Percentiles rank a stretch among this genome's conserved stretches.
phyloP scores from a whole-genome alignment of 805 yeast genomes.

The Torulaspora quercuum region DNA sequence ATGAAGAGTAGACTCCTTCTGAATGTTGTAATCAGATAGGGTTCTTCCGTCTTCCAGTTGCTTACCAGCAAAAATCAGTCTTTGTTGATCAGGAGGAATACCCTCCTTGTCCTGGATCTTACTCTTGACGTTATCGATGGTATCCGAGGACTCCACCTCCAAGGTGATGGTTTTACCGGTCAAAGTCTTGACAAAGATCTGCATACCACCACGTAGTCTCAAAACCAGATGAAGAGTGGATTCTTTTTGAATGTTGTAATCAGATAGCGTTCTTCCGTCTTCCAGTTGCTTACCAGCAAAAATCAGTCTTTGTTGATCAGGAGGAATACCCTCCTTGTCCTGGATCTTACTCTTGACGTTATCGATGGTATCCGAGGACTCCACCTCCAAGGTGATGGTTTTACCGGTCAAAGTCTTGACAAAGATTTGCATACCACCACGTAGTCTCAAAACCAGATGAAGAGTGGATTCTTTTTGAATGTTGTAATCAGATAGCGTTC shows the following conservation, averaged over 20 bases:
- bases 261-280: constrained; percentile 92
- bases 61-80: constrained; percentile 93
- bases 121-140: constrained; percentile 91
- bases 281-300: constrained; percentile 96
- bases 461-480: constrained; percentile 66
- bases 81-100: constrained; percentile 95
- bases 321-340: constrained; percentile 96
- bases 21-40: constrained; percentile 89
- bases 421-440: constrained; percentile 84
- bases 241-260: constrained; percentile 94
- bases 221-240: constrained; percentile 80
- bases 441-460: constrained; percentile 65
- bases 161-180: constrained; percentile 88
- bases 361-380: constrained; percentile 92
- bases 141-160: constrained; percentile 88
- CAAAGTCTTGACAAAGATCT: constrained; percentile 84
- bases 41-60: constrained; percentile 96
- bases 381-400: constrained; percentile 82
- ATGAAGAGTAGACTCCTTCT: constrained; percentile 86
- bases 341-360: constrained; percentile 93
- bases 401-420: constrained; percentile 88
- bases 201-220: constrained; percentile 89
- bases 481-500: constrained; percentile 68
- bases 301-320: constrained; percentile 93
- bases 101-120: constrained; percentile 97